A percentile compares a stretch with the other conserved stretches of the same genome.
These are phyloP conservation scores for Pestalotiopsis sp. DNA, from an alignment of 2,329 filamentous ascomycete genomes.

Conservation along the genomic window DNA sequence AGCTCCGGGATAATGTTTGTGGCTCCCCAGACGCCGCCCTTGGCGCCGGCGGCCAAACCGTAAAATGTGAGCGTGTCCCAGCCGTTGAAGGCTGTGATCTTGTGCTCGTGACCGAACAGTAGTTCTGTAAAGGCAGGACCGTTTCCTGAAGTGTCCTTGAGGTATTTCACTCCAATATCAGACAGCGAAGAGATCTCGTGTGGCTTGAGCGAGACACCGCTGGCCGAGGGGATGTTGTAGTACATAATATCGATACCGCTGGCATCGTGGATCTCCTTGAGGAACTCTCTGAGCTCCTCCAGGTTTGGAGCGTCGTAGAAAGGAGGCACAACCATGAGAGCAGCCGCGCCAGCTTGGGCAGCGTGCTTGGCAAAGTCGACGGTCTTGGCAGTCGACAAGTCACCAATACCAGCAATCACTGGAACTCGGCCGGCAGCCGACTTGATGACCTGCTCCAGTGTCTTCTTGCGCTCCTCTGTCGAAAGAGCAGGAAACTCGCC, in stretches of 20 bases:
- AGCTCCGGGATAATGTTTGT: constrained; percentile 53
- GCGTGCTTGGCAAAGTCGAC: constrained; percentile 44
- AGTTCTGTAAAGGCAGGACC: constrained; percentile 51
- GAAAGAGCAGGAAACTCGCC: constrained; percentile 51
- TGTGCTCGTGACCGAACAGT: constrained; percentile 40
- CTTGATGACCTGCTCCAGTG: constrained; percentile 40
- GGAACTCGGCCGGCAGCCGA: constrained; percentile 41
- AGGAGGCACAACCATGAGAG: constrained; percentile 51
- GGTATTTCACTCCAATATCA: constrained; percentile 48
- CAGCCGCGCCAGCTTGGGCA: constrained; percentile 39
- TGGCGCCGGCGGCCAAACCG: constrained; percentile 50
- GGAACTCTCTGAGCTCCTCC: constrained; percentile 39
- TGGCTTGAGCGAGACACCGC: constrained; percentile 43
- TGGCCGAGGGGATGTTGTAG: constrained; percentile 54
- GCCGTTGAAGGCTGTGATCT: constrained; percentile 52
- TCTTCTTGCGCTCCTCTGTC: constrained; percentile 45
- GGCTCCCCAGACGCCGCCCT: constrained; percentile 53
- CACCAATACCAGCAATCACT: constrained; percentile 47
- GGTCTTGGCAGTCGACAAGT: constrained; percentile 40
- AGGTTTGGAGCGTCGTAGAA: constrained; percentile 49
- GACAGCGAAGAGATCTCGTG: constrained; percentile 44
- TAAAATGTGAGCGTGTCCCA: constrained; percentile 59
- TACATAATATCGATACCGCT: constrained; percentile 48
- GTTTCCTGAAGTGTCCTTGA: constrained; percentile 56
- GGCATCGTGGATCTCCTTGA: constrained; percentile 42